Evolutionary conservation across 371 early-diverging fungal genomes (phyloP).

Genomic region (Zychaea mexicana): DNA sequence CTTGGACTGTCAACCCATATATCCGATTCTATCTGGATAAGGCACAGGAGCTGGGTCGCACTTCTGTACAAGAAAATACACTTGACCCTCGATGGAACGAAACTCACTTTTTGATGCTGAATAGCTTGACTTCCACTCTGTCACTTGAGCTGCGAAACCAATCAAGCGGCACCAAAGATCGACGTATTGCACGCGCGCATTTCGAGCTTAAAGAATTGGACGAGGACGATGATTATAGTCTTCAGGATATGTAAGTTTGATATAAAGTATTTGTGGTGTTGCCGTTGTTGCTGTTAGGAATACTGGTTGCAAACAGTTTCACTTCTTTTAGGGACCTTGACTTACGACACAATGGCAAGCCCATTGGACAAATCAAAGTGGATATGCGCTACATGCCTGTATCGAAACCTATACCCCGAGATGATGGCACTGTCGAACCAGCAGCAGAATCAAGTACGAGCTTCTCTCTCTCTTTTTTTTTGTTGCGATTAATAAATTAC

Average conservation of each 20-base stretch:
- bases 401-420: conserved; percentile 49
- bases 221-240: conserved; percentile 41
- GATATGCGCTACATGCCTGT: conserved; percentile 66
- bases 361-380: conserved; percentile 53
- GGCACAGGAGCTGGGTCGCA: conserved; percentile 70
- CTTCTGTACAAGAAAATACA: conserved; percentile 63
- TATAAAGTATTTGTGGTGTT: no score
- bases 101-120: conserved; percentile 57
- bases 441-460: conserved; percentile 64
- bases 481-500: not conserved
- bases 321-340: conserved; percentile 40
- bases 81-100: conserved; percentile 64
- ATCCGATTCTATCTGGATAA: conserved; percentile 75
- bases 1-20: conserved; percentile 82
- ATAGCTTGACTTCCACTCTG: conserved; percentile 56
- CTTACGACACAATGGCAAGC: conserved; percentile 52
- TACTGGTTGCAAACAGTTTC: no score
- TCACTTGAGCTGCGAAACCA: conserved; percentile 45
- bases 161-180: conserved; percentile 32
- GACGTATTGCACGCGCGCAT: conserved; percentile 48
- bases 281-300: no score
- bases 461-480: not conserved
- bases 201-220: conserved; percentile 58
- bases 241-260: conserved; percentile 48
- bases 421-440: conserved; percentile 48